Conservation (phyloP, 495 filamentous ascomycete species). For the Trichoderma reesei region DNA sequence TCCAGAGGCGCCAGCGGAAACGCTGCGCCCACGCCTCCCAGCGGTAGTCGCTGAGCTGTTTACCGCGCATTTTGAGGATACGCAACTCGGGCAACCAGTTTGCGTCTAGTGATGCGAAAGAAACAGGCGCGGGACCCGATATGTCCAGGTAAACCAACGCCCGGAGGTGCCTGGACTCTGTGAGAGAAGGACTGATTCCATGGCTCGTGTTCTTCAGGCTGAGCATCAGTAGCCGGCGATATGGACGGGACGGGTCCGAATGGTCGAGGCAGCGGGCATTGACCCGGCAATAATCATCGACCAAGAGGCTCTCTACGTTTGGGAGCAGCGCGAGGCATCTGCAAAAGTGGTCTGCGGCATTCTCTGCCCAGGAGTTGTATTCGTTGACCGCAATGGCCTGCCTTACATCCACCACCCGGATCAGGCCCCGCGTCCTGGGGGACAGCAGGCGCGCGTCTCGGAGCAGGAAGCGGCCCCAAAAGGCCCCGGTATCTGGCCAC, state of each 20-base stretch:
- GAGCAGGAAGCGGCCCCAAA: constrained; percentile 30
- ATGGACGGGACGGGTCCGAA: constrained; percentile 11
- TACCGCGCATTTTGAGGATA: constrained; percentile 28
- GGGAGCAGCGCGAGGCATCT: constrained; percentile 21
- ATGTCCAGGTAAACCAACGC: constrained; percentile 36
- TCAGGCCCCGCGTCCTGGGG: constrained; percentile 19
- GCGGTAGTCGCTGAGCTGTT: constrained; percentile 21
- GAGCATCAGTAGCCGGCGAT: constrained; percentile 19
- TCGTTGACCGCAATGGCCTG: constrained; percentile 22
- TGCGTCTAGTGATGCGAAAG: constrained; percentile 19
- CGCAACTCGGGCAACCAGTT: constrained; percentile 27
- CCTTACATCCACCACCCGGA: constrained; percentile 30
- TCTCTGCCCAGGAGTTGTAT: constrained; percentile 20
- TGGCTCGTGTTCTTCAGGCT: constrained; percentile 25
- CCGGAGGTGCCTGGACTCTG: constrained; percentile 21
- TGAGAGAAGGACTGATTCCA: constrained; percentile 24
- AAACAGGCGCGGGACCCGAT: constrained; percentile 23
- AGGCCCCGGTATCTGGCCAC: constrained; percentile 15
- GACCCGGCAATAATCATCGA: constrained; percentile 29
- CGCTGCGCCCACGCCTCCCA: no score
- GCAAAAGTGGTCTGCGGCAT: constrained; percentile 23
- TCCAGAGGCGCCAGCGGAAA: constrained; percentile 32
- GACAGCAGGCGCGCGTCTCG: constrained; percentile 20
- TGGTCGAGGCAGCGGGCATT: constrained; percentile 16
- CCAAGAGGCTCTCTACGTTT: constrained; percentile 26